Base-by-base conservation (phyloP, 129 eudicot species). In the Flaveria robusta region DNA sequence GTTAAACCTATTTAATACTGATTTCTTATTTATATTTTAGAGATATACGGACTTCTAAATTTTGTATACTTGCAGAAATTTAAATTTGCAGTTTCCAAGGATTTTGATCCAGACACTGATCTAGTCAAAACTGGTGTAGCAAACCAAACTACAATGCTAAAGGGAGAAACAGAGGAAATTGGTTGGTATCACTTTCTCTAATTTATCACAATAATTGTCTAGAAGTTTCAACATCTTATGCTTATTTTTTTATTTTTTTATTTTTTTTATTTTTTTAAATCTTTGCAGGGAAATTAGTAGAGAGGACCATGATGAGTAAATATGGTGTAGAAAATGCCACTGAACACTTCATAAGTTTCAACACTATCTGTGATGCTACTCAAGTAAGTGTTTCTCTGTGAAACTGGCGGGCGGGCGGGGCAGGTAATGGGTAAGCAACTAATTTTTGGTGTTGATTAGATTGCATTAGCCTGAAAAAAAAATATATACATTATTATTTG, bases 321-420 rank as follows among this genome's bases (percentile, higher is more conserved):
- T 88, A 66, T 76, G 98, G 96, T 39, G 95, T 93, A 66, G 89
- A 83, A 86, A 90, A 86, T 82, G 55, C 86, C 66, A 90, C 79
- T 60, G 75, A 85, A 65, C 98, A 93, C 83, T 93, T 93, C 85
- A 71, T 86, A 19, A 93, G 96, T 74, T 93, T 93, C 84, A 90
- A 93, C 82, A 93, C 98, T 42, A 93, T 90, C 50, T 93, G 98
- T 81, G 96, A 93, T 74, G 96, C 98, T 58, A 90, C 98, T 79
- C 96, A 93, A 74, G 98, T 90, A 86, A 82, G 68, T 37, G 26
- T 19, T 76, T 66, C 62, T 56, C 19, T 19, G 9, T 23, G 51
- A 62, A 50, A 66, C 2, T 43, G 27, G 49, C 2, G 49, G 27
- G 43, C 20, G 26, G 19, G 45, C n/a, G 27, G 46, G 43, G 20